These are phyloP conservation scores for Phaeotremella fagi DNA, from an alignment of 768 basidiomycete species.

Conservation along the genomic window DNA sequence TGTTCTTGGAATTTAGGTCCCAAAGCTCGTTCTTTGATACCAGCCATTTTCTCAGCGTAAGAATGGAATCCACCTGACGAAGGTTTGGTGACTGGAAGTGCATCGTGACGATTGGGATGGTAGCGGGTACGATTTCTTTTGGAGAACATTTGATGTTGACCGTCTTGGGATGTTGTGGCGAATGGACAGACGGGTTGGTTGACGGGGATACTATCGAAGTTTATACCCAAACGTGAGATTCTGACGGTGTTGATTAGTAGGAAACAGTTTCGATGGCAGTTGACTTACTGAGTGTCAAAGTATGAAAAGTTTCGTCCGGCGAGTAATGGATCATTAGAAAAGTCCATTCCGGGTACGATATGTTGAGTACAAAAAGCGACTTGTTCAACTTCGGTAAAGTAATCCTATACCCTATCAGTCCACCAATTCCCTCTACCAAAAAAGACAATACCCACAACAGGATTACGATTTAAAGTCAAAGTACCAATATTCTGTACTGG, in stretches of 20 bases:
- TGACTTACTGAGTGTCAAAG: conserved; percentile 52
- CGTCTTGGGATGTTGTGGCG: conserved; percentile 46
- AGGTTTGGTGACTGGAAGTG: conserved; percentile 41
- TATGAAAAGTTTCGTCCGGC: conserved; percentile 76
- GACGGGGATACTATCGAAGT: conserved; percentile 67
- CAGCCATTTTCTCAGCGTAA: conserved; percentile 49
- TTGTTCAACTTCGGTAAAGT: conserved; percentile 82
- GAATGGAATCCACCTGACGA: conserved; percentile 53
- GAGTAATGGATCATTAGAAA: conserved; percentile 47
- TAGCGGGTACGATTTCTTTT: conserved; percentile 57
- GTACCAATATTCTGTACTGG: conserved; percentile 74
- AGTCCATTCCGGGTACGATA: conserved; percentile 55
- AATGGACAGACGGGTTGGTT: conserved; percentile 54
- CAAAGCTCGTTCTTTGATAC: conserved; percentile 55
- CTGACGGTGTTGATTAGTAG: neutral
- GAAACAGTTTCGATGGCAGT: neutral
- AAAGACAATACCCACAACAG: conserved; percentile 17
- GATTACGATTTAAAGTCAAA: conserved; percentile 54
- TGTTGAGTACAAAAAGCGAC: conserved; percentile 74
- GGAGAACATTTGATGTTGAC: conserved; percentile 49
- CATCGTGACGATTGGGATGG: conserved; percentile 68
- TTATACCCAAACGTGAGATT: conserved; percentile 73
- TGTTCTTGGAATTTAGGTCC: conserved; percentile 67
- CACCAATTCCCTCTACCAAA: too few species aligned
- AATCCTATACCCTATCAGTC: conserved; percentile 43